Evolutionary conservation across 1,284 basidiomycete species (phyloP).

Genomic region (Dichomitus squalens): DNA sequence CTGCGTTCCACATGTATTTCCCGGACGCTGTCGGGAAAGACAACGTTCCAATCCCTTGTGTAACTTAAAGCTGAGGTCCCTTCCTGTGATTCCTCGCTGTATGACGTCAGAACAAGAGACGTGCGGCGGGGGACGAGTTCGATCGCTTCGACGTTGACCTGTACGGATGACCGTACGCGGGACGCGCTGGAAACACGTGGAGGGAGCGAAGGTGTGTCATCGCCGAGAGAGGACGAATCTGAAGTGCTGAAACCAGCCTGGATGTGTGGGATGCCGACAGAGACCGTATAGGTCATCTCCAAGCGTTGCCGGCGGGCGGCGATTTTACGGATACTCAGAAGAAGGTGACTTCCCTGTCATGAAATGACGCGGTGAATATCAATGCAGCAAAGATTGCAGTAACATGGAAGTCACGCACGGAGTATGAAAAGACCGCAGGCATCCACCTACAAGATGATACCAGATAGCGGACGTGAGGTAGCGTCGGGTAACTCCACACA

Average conservation of each 20-base stretch:
- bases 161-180: neutral
- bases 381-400: too few relatives aligned
- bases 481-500: neutral
- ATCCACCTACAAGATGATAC: constrained; percentile 9
- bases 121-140: constrained; percentile 7
- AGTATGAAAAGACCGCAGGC: constrained; percentile 18
- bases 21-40: neutral
- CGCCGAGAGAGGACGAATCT: neutral
- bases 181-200: neutral
- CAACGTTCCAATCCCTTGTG: neutral
- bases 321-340: constrained; percentile 19
- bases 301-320: constrained; percentile 14
- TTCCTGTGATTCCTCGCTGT: neutral
- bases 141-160: constrained; percentile 1
- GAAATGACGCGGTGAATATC: too few relatives aligned
- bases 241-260: neutral
- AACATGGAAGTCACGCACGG: constrained; percentile 4
- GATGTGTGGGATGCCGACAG: constrained; percentile 1
- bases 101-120: neutral
- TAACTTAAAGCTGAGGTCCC: neutral
- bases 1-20: neutral
- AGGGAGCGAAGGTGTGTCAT: neutral
- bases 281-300: constrained; percentile 9
- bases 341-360: constrained; percentile 18
- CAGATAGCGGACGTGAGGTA: neutral